These are phyloP conservation scores for Phytophthora melonis DNA, from an alignment of 352 stramenopile species.

Conservation along the genomic window DNA sequence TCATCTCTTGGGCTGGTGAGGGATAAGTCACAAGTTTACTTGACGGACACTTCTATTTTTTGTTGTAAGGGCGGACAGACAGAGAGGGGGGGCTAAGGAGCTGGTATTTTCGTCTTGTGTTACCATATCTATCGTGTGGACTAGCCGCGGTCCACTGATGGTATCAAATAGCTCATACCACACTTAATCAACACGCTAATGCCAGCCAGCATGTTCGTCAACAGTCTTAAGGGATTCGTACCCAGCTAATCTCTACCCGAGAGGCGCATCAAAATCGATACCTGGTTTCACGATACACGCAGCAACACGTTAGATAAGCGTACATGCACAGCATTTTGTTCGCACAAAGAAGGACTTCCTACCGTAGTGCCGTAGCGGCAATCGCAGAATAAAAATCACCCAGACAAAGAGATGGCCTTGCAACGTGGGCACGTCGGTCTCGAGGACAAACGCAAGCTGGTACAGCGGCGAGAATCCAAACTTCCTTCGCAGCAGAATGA, in stretches of 20 bases:
- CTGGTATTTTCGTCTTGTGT: no score
- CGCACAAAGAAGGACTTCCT: not conserved
- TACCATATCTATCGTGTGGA: no score
- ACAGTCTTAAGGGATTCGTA: no score
- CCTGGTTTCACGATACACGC: not conserved
- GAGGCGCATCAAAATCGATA: not conserved
- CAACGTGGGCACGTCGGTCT: slow-evolving; percentile 30
- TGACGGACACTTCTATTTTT: not conserved
- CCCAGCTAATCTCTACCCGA: not conserved
- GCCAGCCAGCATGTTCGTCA: no score
- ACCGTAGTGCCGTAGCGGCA: slow-evolving; percentile 40
- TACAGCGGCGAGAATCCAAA: slow-evolving; percentile 39
- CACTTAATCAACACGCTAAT: no score
- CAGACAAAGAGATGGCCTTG: slow-evolving; percentile 40
- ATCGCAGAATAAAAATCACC: slow-evolving; percentile 35
- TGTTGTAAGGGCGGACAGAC: no score
- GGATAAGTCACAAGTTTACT: no score
- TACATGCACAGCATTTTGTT: not conserved
- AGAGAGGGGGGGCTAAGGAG: no score
- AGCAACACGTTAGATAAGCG: not conserved
- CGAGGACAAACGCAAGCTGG: slow-evolving; percentile 51
- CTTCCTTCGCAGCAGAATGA: not conserved
- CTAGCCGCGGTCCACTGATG: no score
- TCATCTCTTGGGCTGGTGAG: not conserved
- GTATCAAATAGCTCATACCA: no score